Evolutionary conservation across 805 yeast genomes (phyloP).

Genomic region (Suhomyces pyralidae): DNA sequence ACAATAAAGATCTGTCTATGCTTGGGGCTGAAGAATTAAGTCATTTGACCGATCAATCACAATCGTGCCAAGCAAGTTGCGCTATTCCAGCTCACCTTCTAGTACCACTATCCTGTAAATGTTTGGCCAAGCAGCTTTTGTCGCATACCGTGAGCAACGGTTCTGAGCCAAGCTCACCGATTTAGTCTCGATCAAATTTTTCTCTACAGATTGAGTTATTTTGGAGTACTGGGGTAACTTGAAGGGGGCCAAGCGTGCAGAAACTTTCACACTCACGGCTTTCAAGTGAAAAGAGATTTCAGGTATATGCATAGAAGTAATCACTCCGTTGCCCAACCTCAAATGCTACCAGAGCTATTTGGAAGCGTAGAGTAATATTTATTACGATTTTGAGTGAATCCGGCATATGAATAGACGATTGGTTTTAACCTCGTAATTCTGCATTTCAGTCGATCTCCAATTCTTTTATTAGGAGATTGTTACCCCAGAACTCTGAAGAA

Average conservation of each 20-base stretch:
- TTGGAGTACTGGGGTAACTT: neutral
- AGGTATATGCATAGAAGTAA: neutral
- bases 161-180: neutral
- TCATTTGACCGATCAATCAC: neutral
- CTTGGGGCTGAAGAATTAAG: neutral
- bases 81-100: neutral
- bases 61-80: neutral
- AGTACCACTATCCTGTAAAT: neutral
- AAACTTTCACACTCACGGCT: neutral
- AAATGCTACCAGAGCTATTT: too few species aligned
- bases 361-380: too few species aligned
- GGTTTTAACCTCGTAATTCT: neutral
- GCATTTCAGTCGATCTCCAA: neutral
- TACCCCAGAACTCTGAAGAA: too few species aligned
- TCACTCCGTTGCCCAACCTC: too few species aligned
- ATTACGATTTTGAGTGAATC: neutral
- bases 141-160: neutral
- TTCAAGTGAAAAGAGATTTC: neutral
- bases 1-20: neutral
- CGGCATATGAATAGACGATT: neutral
- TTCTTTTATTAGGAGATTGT: too few species aligned
- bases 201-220: neutral
- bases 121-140: neutral
- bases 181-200: neutral
- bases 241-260: neutral